Base-by-base conservation (phyloP, 345 rosid species). In the Bretschneidera sinensis region DNA sequence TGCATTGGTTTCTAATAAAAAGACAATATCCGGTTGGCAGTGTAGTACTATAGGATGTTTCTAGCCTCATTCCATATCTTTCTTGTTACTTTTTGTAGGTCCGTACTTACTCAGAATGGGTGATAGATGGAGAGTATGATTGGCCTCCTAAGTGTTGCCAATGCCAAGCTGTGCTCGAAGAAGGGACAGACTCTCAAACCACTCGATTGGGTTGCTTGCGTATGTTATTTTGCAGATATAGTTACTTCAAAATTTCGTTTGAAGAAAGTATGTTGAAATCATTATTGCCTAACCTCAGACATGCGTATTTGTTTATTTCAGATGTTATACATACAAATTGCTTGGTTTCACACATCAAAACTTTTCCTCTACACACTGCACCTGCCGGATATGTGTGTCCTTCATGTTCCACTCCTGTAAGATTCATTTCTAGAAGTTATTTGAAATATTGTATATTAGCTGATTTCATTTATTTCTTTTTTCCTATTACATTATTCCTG, bases 161-260 rank as follows among this genome's bases (percentile, higher is more conserved):
- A 14, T 95, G 99, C 76, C 92, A 80, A 74, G 74, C 68, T 62
- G 69, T 71, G 6, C 84, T 95, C 62, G 91, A 83, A 34, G 97
- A 91, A 71, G 92, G 80, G 62, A 61, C 56, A 55, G 82, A 75
- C 64, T 74, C 78, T 33, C 84, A 79, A 74, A 92, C 85, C 69
- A 95, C 92, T 57, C 90, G 99, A 57, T 68, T 95, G 88, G 97
- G 95, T 76, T 95, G 99, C 86, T 61, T 95, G 81, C 99, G 99
- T 94, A 88, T 51, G 97, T 77, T 31, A 39, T 68, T 67, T 62
- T 52, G 51, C 65, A 59, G 62, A 68, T 73, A 60, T 43, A 17
- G 50, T 24, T 69, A 21, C 43, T 35, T 57, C 60, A 34, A 62
- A 56, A 13, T 63, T 60, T 61, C 47, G 19, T 33, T 33, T 57